Percentiles rank a stretch among this genome's conserved stretches.
Conservation (phyloP, 1,284 basidiomycete genomes). For the Melampsora americana region DNA sequence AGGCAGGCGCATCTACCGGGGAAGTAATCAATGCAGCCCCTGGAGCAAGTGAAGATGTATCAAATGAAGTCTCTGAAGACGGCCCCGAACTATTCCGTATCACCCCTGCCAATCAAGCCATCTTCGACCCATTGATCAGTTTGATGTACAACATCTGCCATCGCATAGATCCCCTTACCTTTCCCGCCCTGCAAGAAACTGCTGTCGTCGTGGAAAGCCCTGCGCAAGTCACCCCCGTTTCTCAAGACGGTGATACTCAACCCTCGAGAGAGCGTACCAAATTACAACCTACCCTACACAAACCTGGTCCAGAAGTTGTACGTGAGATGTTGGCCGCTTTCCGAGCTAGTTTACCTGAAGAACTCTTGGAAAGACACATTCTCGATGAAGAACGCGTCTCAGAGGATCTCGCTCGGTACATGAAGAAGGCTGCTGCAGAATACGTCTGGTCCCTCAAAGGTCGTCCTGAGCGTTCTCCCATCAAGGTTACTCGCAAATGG, state of each 20-base stretch:
- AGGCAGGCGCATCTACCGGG: not conserved
- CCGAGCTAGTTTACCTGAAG: constrained; percentile 17
- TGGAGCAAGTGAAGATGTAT: not conserved
- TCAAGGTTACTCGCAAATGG: constrained; percentile 24
- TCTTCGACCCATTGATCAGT: constrained; percentile 16
- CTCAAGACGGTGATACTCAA: not conserved
- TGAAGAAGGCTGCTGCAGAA: constrained; percentile 36
- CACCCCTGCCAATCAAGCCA: not conserved
- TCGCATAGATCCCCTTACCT: constrained; percentile 29
- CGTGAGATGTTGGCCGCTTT: constrained; percentile 22
- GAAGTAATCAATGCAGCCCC: constrained; percentile 8
- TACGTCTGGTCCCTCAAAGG: constrained; percentile 37
- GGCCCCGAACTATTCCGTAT: not conserved
- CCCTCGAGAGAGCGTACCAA: not conserved
- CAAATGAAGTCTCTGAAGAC: not conserved
- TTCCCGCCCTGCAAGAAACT: constrained; percentile 9
- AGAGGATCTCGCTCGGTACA: constrained; percentile 38
- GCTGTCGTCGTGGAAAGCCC: not conserved
- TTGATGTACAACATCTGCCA: constrained; percentile 40
- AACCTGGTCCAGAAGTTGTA: constrained; percentile 18
- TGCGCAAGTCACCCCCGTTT: not conserved
- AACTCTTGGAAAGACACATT: constrained; percentile 17
- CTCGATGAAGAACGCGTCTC: constrained; percentile 41
- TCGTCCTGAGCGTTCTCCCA: not conserved
- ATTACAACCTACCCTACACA: constrained; percentile 20